Conservation (phyloP, 495 filamentous ascomycete species). For the Pyronema domesticum region DNA sequence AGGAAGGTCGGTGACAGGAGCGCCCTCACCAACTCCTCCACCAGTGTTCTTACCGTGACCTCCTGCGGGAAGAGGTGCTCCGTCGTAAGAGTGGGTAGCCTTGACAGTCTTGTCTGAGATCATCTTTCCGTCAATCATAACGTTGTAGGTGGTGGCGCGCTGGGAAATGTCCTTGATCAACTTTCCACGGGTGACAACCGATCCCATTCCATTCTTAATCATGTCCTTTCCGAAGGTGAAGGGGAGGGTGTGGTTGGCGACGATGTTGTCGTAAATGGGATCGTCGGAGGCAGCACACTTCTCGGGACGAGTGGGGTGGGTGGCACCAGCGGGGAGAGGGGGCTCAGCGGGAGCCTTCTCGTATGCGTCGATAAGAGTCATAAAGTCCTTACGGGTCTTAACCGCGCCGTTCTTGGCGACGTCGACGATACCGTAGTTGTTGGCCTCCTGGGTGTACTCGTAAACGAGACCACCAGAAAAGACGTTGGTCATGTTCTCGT, state of each 20-base stretch:
- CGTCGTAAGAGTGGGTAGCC: slow-evolving; percentile 11
- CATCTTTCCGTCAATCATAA: slow-evolving; percentile 10
- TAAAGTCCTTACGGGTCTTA: slow-evolving; percentile 50
- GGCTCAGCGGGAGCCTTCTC: slow-evolving; percentile 3
- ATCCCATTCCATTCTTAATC: slow-evolving; percentile 16
- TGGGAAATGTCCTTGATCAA: slow-evolving; percentile 9
- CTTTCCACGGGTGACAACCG: slow-evolving; percentile 21
- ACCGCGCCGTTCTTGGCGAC: slow-evolving; percentile 44
- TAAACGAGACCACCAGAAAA: slow-evolving; percentile 95
- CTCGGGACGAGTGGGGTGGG: slow-evolving; percentile 10
- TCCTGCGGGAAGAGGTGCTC: slow-evolving; percentile 8
- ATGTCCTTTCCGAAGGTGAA: slow-evolving; percentile 17
- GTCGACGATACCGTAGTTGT: slow-evolving; percentile 60
- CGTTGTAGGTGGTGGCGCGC: slow-evolving; percentile 7
- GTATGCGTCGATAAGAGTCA: slow-evolving; percentile 41
- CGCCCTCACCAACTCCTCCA: slow-evolving; percentile 15
- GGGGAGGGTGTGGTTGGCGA: slow-evolving; percentile 20
- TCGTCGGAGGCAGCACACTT: slow-evolving; percentile 13
- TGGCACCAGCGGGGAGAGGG: slow-evolving; percentile 10
- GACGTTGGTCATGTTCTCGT: slow-evolving; percentile 65
- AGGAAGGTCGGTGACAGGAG: background rate
- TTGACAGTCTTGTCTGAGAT: slow-evolving; percentile 10
- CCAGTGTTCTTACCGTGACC: slow-evolving; percentile 23
- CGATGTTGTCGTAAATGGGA: slow-evolving; percentile 17
- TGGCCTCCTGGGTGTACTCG: slow-evolving; percentile 71